Base-by-base conservation (phyloP, 1,139 yeast species). In the Saccharomyces hybrid region DNA sequence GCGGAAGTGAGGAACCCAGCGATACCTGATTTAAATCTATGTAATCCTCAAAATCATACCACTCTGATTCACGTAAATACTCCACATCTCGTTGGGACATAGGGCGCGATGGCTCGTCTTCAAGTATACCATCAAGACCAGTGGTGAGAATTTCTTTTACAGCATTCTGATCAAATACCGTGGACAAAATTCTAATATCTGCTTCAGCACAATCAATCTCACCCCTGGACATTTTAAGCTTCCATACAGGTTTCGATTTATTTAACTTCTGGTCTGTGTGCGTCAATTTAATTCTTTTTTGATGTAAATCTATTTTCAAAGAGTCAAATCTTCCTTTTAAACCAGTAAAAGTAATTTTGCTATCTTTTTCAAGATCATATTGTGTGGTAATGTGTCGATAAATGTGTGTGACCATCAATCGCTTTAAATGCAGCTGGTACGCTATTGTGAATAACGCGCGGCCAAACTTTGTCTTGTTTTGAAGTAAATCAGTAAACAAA, bases 21-120 rank as follows among this genome's bases (percentile, higher is more conserved):
- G 78, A 74, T n/a, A 79, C 72, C 52, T 77, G 75, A 66, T 83
- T 88, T 48, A 89, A 66, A 64, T 90, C 97, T 16, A 81, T 74
- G 61, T 82, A 90, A 68, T 90, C 97, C 58, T 87, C 86, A 49
- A 77, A 73, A 64, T 90, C 96, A 53, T 82, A 75, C 97, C 97
- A 90, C 0, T 80, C 72, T 28, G 73, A 69, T 56, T 81, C 82
- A 34, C 70, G 71, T 31, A 53, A 26, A 7, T 50, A 50, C 28
- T 47, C 41, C 12, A 52, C 49, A 38, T 53, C 56, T 9, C 52
- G 58, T 9, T 53, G 51, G 4, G 56, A 50, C 21, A 51, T 34
- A 27, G 54, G 51, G 4, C 12, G 28, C 12, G 26, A 28, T 11
- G 56, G n/a, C 8, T 19, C 27, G 4, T 34, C 28, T 2, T 48